Evolutionary conservation across 148 eudicot species (phyloP).

Genomic region (Vaccinium macrocarpon): DNA sequence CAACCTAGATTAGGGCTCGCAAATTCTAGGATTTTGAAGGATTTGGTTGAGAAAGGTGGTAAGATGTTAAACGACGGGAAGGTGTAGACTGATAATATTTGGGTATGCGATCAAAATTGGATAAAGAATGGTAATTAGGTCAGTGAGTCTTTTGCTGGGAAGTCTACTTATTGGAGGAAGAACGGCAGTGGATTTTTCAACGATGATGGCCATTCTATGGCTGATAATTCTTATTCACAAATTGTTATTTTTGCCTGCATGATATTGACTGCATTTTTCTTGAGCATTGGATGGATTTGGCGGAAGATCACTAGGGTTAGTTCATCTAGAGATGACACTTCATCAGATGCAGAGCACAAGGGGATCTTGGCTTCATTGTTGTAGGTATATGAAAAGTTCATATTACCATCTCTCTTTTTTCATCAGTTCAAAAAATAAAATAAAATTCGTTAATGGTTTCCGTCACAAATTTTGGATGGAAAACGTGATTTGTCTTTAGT

Average conservation of each 20-base stretch:
- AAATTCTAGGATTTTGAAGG: constrained; percentile 73
- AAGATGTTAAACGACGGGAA: constrained; percentile 64
- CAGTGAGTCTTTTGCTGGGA: constrained; percentile 57
- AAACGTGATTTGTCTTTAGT: too few relatives aligned
- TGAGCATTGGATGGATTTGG: constrained; percentile 65
- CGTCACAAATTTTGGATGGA: too few relatives aligned
- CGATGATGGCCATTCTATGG: constrained; percentile 54
- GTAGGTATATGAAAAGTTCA: too few relatives aligned
- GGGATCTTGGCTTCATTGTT: constrained; percentile 30
- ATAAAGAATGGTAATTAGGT: constrained; percentile 79
- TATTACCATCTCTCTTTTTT: too few relatives aligned
- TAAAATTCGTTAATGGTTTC: too few relatives aligned
- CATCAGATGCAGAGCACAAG: constrained; percentile 50
- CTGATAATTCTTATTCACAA: constrained; percentile 64
- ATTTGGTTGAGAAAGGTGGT: constrained; percentile 87
- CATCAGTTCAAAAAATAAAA: too few relatives aligned
- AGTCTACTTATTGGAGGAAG: constrained; percentile 43
- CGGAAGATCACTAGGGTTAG: constrained; percentile 71
- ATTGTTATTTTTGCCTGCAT: constrained; percentile 49
- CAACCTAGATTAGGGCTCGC: constrained; percentile 61
- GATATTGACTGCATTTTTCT: constrained; percentile 45
- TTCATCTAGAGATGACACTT: constrained; percentile 59
- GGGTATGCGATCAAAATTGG: constrained; percentile 73
- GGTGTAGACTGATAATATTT: constrained; percentile 68
- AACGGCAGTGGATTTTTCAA: constrained; percentile 46